Conservation (phyloP, 805 yeast genomes). For the Dipodascopsis uninucleata region DNA sequence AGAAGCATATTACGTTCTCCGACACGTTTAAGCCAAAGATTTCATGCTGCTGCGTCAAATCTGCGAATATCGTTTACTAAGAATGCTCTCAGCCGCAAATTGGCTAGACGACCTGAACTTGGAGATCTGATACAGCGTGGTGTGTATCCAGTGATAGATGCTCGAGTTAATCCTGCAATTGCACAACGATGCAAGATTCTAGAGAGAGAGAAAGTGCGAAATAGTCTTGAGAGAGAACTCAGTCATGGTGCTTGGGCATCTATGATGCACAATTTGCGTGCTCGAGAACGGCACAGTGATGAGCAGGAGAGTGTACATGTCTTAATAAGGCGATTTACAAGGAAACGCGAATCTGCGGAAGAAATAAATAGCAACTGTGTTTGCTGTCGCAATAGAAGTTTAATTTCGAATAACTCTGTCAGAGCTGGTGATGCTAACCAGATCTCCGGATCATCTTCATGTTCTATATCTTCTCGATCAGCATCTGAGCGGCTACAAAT, state of each 20-base stretch:
- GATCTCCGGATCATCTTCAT: too few species aligned
- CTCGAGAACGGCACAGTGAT: constrained; percentile 3
- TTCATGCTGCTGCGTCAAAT: constrained; percentile 21
- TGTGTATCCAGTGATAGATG: constrained; percentile 27
- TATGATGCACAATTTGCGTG: not conserved
- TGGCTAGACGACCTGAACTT: constrained; percentile 29
- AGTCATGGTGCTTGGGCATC: constrained; percentile 4
- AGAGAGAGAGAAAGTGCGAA: constrained; percentile 30
- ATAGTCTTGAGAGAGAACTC: constrained; percentile 21
- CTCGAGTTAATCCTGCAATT: constrained; percentile 23
- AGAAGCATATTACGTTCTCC: constrained; percentile 29
- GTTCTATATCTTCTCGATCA: too few species aligned
- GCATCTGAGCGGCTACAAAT: too few species aligned
- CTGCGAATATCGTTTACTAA: constrained; percentile 25
- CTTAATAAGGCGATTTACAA: constrained; percentile 8
- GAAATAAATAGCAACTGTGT: too few species aligned
- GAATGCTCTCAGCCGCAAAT: constrained; percentile 28
- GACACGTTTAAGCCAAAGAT: constrained; percentile 26
- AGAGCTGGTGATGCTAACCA: too few species aligned
- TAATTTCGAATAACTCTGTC: too few species aligned
- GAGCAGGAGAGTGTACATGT: constrained; percentile 12
- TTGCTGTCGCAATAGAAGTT: too few species aligned
- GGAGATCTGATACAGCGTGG: constrained; percentile 32
- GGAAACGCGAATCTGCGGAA: constrained; percentile 2
- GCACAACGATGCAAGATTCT: constrained; percentile 26